phyloP scores from a whole-genome alignment of 108 stramenopile genomes.

The Nitzschia putrida region DNA sequence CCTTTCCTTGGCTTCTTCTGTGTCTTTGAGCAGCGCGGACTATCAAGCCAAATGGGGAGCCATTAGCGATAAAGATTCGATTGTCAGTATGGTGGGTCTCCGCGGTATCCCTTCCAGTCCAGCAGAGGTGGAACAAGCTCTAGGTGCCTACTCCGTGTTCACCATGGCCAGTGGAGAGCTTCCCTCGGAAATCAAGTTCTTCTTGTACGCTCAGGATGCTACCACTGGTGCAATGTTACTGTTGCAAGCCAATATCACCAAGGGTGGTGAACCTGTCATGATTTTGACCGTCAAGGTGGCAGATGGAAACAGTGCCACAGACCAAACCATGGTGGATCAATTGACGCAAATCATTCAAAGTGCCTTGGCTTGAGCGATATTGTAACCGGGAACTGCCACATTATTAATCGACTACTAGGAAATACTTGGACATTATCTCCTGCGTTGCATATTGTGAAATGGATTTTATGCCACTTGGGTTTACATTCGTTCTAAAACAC shows the following conservation, averaged over 20 bases:
- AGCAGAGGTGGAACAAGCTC: conserved; percentile 60
- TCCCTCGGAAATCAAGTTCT: conserved; percentile 86
- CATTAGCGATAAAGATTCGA: conserved; percentile 67
- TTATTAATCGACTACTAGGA: too few relatives aligned
- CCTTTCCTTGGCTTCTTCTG: conserved; percentile 55
- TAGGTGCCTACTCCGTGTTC: conserved; percentile 50
- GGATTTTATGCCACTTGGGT: too few relatives aligned
- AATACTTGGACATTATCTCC: too few relatives aligned
- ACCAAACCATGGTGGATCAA: conserved; percentile 10
- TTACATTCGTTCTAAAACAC: too few relatives aligned
- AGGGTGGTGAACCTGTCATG: conserved; percentile 47
- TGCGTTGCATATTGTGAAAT: too few relatives aligned
- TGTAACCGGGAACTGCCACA: not conserved
- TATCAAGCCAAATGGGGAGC: conserved; percentile 87
- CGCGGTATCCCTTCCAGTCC: conserved; percentile 48
- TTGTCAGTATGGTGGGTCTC: conserved; percentile 59
- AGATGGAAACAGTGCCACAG: conserved; percentile 3
- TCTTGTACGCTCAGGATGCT: conserved; percentile 77
- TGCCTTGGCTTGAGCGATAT: conserved; percentile 2
- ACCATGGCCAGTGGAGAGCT: conserved; percentile 94
- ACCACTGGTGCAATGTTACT: conserved; percentile 53
- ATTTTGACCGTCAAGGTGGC: conserved; percentile 63
- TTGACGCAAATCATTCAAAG: conserved; percentile 15
- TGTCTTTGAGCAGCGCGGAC: conserved; percentile 72
- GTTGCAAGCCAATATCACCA: conserved; percentile 71